Percentiles rank a stretch among this genome's conserved stretches.
These are phyloP conservation scores for Rhynchospora pubera DNA, from an alignment of 176 grass and related monocot species.

Conservation along the genomic window DNA sequence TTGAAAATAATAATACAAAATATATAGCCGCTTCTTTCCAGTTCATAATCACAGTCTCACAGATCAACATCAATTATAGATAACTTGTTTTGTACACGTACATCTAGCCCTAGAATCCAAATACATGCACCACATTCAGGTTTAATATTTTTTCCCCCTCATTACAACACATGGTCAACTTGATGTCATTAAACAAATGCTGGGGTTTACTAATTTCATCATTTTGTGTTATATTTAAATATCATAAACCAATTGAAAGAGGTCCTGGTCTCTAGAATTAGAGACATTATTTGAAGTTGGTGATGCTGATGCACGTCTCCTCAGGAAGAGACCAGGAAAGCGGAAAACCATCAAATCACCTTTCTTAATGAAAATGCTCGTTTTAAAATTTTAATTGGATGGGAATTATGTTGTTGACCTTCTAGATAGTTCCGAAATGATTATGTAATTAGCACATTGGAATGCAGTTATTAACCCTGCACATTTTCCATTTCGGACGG, in stretches of 20 bases:
- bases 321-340: not conserved
- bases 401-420: not conserved
- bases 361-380: not conserved
- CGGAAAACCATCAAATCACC: not conserved
- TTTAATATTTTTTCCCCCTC: not conserved
- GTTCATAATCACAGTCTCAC: not conserved
- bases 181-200: not conserved
- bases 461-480: not conserved
- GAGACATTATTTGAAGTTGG: not conserved
- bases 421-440: not conserved
- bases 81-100: not conserved
- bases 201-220: not conserved
- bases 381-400: not conserved
- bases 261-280: not conserved
- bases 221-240: not conserved
- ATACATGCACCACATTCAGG: not conserved
- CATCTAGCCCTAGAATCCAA: not conserved
- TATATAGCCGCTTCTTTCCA: not conserved
- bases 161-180: not conserved
- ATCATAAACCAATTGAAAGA: not conserved
- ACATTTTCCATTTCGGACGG: not conserved
- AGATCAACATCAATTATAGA: not conserved
- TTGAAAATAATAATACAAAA: not conserved
- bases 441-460: not conserved
- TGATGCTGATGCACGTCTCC: not conserved